Percentiles rank a stretch among this genome's conserved stretches.
phyloP scores from a whole-genome alignment of 2,329 filamentous ascomycete genomes.

The Thielaviopsis populi region DNA sequence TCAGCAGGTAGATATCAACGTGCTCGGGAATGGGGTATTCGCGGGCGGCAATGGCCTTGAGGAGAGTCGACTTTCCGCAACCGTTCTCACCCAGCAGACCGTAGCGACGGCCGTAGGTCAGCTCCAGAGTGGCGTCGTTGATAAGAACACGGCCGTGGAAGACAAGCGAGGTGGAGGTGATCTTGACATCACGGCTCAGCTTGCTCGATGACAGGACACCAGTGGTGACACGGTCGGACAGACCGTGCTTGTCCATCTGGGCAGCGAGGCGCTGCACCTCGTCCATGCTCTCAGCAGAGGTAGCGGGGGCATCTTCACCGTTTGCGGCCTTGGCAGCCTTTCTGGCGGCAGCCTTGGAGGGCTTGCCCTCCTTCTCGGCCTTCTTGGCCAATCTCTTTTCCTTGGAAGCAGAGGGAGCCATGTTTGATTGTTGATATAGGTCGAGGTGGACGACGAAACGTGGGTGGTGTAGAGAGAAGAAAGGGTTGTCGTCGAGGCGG shows the following conservation, averaged over 20 bases:
- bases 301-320: constrained; percentile 59
- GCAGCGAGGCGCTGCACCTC: constrained; percentile 75
- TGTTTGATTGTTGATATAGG: constrained; percentile 28
- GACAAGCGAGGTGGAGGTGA: constrained; percentile 80
- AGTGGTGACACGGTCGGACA: constrained; percentile 95
- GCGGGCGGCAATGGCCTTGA: constrained; percentile 85
- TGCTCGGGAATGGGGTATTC: constrained; percentile 94
- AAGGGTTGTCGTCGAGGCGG: constrained; percentile 7
- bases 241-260: constrained; percentile 90
- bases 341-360: constrained; percentile 49
- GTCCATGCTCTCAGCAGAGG: constrained; percentile 55
- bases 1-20: constrained; percentile 94
- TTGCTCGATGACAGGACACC: constrained; percentile 80
- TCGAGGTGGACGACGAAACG: constrained; percentile 14
- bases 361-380: constrained; percentile 62
- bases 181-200: constrained; percentile 88
- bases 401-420: constrained; percentile 52
- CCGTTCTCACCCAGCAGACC: constrained; percentile 97
- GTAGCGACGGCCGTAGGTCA: constrained; percentile 85
- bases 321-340: constrained; percentile 54
- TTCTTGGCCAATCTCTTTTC: constrained; percentile 59
- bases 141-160: constrained; percentile 97
- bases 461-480: constrained; percentile 17
- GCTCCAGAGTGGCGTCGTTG: constrained; percentile 82
- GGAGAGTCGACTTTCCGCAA: constrained; percentile 93